Evolutionary conservation across 75 land plant species (phyloP), one percentile per base, ranked within the genome.

Genomic region (Chamaecyparis obtusa): DNA sequence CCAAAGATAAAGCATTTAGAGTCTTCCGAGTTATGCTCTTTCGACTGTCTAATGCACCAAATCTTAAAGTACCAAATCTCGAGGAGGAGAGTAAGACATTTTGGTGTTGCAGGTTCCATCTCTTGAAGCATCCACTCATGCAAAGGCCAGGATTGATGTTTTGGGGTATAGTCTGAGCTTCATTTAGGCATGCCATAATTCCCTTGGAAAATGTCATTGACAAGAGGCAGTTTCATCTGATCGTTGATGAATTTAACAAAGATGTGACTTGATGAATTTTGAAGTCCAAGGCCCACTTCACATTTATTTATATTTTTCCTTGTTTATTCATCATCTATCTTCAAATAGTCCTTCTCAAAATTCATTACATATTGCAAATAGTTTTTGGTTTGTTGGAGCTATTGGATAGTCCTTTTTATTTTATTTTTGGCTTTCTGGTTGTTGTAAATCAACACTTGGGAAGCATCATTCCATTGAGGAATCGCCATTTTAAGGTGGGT

Each of bases 161-260:
- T 41, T 87, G 69, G 89, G 89, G 46, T 89, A 89, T 74, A 84
- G 88, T 48, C 71, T 89, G 43, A n/a, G 8, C 60, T 3, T 84
- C 90, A 13, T 85, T 88, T n/a, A 57, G 90, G 39, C 90, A 89
- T 57, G 90, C 90, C 14, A 72, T 87, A 48, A 86, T 89, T 36
- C 90, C 90, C 15, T 89, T 89, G 39, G 89, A 83, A 15, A 84
- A 89, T 32, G 39, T 88, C 17, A 67, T 51, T 3, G 75, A 67
- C 44, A 8, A 75, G 10, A 49, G 90, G 44, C 39, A 19, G 17
- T 86, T 86, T 35, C 46, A 56, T 46, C 36, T 89, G 71, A 56
- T 89, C 56, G 84, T 85, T 17, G 90, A 88, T 48, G 78, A 39
- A 16, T 36, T 87, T 48, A 41, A n/a, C 19, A 48, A 75, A 19